Evolutionary conservation across 2,329 filamentous ascomycete genomes (phyloP), one percentile per base, ranked within the genome.

Genomic region (Botryosphaeria dothidea): DNA sequence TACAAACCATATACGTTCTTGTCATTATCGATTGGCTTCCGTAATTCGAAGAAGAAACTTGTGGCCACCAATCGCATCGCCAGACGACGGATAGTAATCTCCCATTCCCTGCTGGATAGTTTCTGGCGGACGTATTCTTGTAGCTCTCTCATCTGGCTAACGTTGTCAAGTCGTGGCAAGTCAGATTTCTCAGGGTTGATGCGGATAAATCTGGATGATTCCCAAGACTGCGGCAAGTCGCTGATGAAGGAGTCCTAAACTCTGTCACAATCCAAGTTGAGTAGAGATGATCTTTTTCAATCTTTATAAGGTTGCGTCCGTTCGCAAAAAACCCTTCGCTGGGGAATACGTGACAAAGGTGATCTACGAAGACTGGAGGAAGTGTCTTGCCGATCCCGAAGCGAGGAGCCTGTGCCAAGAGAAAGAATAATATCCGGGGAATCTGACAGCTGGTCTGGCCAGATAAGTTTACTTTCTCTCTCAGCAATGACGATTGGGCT

Each of bases 401-500:
- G 68, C 62, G 41, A 69, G 17, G 41, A 67, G 41, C 66, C 70
- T 46, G 78, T 70, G 7, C 71, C 70, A 23, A 72, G 25, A 3
- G 68, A 71, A n/a, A 71, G 31, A 9, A 73, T 41, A 7, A 79
- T 69, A 70, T 63, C 77, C 68, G 62, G 74, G 67, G 68, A 75
- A 70, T 74, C 73, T 3, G 65, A 64, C 13, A 41, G 57, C 3
- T 34, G 27, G 11, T 70, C 64, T 3, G 66, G 67, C 72, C 72
- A 80, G 11, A 79, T 71, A 0, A 75, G 72, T 68, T 79, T 80
- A 4, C 79, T 73, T 49, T 85, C 83, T 52, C 78, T 72, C 58
- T 85, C 80, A 3, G 84, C 84, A 66, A 85, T 77, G 5, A 75
- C 72, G 23, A 83, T 79, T 2, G 84, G 84, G 48, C 86, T 86